Base-by-base conservation (phyloP, 352 stramenopile species). In the Globisporangium middletonii region DNA sequence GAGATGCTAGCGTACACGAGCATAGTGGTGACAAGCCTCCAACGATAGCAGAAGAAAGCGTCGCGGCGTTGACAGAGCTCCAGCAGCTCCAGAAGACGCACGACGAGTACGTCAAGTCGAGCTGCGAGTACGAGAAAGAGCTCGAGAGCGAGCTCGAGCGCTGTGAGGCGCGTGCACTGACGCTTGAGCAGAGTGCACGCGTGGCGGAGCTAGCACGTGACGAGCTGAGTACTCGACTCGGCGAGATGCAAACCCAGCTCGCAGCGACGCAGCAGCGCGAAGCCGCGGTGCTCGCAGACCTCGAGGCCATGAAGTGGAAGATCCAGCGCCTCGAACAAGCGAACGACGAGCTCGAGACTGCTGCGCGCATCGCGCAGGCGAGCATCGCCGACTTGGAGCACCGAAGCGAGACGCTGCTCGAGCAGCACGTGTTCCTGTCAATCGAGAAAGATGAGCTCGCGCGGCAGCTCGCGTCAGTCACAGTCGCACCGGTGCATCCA, bases 41-140 rank as follows among this genome's bases (percentile, higher is more conserved):
- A 1, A 12, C 33, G 9, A 38, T 13, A 38, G 33, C 33, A 38
- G 7, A 13, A 9, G 33, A 12, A 38, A 9, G 33, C 33, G 12
- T 9, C 33, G 33, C 7, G 1, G 7, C 33, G 5, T 13, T 38
- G 33, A 19, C 41, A 11, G 75, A 88, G 56, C 64, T 91, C 1
- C 60, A 58, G 47, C 64, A 74, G 53, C 50, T 92, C 38, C 81
- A 92, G 50, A 61, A 65, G 45, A 80, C 70, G 4, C 77, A 89
- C 44, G 79, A 92, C 55, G 79, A 92, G 56, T 92, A 86, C 64
- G 67, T 92, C 47, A 72, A 72, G 44, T 89, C 79, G 1, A 89
- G 77, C 42, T 84, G 79, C 56, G 79, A 92, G 60, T 89, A 89
- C 46, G 82, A 92, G 54, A 73, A 71, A 6, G 79, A 89, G 53